Evolutionary conservation across 176 grass and related monocot genomes (phyloP).

Genomic region (Oryza meyeriana): DNA sequence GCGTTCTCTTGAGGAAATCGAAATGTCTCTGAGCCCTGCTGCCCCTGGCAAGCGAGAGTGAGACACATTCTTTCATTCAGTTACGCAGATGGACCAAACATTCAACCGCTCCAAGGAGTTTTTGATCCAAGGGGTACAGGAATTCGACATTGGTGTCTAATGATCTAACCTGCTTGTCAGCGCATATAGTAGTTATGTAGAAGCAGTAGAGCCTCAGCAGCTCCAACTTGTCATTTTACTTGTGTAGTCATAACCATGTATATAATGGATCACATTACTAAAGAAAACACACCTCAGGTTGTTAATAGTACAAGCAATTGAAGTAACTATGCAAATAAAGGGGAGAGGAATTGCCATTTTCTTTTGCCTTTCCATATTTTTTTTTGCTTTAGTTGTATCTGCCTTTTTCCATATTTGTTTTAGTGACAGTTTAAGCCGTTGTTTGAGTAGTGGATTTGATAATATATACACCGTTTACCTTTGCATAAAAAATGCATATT

Average conservation of each 20-base stretch:
- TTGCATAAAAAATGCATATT: not conserved
- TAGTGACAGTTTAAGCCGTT: not conserved
- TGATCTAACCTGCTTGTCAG: not conserved
- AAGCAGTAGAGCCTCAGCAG: not conserved
- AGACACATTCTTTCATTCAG: not conserved
- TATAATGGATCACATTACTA: not conserved
- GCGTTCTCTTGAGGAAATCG: slow-evolving; percentile 93
- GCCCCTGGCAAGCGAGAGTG: slow-evolving; percentile 35
- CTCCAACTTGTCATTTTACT: not conserved
- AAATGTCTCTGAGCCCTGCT: slow-evolving; percentile 58
- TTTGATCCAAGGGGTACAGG: not conserved
- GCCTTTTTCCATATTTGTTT: not conserved
- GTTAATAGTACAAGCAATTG: not conserved
- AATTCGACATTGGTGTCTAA: not conserved
- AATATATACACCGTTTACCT: not conserved
- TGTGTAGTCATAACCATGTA: not conserved
- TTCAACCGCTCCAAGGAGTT: slow-evolving; percentile 6
- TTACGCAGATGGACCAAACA: not conserved
- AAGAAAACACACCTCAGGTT: not conserved
- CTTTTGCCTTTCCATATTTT: not conserved
- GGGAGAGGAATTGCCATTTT: not conserved
- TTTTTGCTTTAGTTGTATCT: not conserved
- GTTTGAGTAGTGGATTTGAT: not conserved
- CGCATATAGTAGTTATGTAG: not conserved
- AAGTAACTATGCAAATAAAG: slow-evolving; percentile 1